phyloP scores from a whole-genome alignment of 2,329 filamentous ascomycete species.

The Mariannaea sp. region DNA sequence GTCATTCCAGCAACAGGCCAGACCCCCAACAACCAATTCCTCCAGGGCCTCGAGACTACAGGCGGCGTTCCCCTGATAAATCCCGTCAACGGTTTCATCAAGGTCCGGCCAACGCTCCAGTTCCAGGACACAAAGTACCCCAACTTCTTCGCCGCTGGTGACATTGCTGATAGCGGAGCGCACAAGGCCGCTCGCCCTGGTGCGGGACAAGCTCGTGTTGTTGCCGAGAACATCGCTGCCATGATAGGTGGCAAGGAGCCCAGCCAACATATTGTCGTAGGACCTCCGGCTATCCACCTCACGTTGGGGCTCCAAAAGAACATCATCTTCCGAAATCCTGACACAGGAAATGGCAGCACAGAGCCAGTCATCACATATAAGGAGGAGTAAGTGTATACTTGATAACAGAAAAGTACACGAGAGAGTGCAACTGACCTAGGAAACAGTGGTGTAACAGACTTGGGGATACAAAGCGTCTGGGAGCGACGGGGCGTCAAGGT shows the following conservation, averaged over 20 bases:
- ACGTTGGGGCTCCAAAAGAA: slow-evolving; percentile 35
- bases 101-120: slow-evolving; percentile 27
- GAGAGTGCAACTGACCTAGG: rapidly evolving
- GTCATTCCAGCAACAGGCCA: slow-evolving; percentile 35
- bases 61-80: slow-evolving; percentile 21
- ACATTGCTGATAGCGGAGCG: slow-evolving; percentile 35
- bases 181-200: slow-evolving; percentile 34
- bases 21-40: slow-evolving; percentile 36
- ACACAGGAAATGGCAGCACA: slow-evolving; percentile 21
- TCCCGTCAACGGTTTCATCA: slow-evolving; percentile 32
- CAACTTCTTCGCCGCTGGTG: slow-evolving; percentile 34
- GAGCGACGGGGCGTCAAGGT: slow-evolving; percentile 32
- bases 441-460: slow-evolving; percentile 27
- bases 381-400: slow-evolving; percentile 29
- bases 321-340: slow-evolving; percentile 35
- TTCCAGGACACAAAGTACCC: slow-evolving; percentile 32
- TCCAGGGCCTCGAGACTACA: slow-evolving; percentile 16
- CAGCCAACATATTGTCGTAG: slow-evolving; percentile 15
- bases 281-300: slow-evolving; percentile 32
- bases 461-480: slow-evolving; percentile 32
- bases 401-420: background rate
- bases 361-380: slow-evolving; percentile 29
- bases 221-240: slow-evolving; percentile 32
- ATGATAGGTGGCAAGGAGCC: slow-evolving; percentile 27
- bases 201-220: slow-evolving; percentile 26